Evolutionary conservation across 768 basidiomycete species (phyloP).

Genomic region (Mycena metata): DNA sequence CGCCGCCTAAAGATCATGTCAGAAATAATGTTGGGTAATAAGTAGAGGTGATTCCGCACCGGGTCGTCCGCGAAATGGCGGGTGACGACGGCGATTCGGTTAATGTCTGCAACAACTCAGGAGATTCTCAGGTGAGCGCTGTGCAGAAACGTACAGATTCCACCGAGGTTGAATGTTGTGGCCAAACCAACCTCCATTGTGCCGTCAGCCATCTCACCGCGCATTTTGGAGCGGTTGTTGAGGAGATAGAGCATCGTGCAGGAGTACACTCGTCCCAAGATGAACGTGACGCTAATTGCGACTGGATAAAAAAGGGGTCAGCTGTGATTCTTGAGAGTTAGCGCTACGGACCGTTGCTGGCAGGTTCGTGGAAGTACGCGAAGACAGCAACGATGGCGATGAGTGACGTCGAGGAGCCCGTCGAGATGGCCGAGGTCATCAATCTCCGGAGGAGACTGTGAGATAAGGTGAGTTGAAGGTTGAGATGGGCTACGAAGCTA

Average conservation of each 20-base stretch:
- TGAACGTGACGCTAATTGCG: conserved; percentile 15
- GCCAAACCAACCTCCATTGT: conserved; percentile 14
- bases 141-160: conserved; percentile 5
- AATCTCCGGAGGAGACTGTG: conserved; percentile 18
- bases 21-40: not conserved
- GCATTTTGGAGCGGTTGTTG: conserved; percentile 23
- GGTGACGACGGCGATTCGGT: conserved; percentile 11
- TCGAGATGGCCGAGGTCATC: conserved; percentile 29
- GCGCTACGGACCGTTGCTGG: conserved; percentile 15
- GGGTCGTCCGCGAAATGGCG: not conserved
- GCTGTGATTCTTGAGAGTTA: not conserved
- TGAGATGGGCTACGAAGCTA: not conserved
- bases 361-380: conserved; percentile 22
- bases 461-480: too few species aligned
- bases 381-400: conserved; percentile 21
- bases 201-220: conserved; percentile 22
- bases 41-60: not conserved
- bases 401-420: conserved; percentile 23
- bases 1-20: not conserved
- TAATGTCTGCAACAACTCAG: not conserved
- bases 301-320: not conserved
- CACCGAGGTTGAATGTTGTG: conserved; percentile 19
- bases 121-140: not conserved
- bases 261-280: conserved; percentile 23
- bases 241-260: conserved; percentile 32